Percentiles rank a stretch among this genome's conserved stretches.
phyloP scores from a whole-genome alignment of 345 rosid genomes.

The Eucalyptus shirleyi region DNA sequence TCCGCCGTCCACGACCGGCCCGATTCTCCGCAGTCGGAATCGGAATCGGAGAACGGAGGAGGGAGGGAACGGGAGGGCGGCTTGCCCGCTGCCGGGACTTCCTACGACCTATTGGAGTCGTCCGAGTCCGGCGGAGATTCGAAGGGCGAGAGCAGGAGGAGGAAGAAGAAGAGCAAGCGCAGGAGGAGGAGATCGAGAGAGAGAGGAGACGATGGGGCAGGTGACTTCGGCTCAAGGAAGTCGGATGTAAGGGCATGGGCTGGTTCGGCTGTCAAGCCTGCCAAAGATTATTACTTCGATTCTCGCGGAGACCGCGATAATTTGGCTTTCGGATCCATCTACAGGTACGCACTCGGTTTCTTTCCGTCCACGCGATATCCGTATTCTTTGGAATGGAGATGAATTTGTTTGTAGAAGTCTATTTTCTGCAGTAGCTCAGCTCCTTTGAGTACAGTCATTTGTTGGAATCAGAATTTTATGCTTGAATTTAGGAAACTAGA shows the following conservation, averaged over 20 bases:
- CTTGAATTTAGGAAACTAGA: background rate
- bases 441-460: background rate
- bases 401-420: background rate
- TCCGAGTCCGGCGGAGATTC: background rate
- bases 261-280: constrained; percentile 26
- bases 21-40: background rate
- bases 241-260: constrained; percentile 31
- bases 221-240: constrained; percentile 27
- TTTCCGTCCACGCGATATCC: background rate
- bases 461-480: background rate
- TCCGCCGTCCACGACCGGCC: constrained; percentile 4
- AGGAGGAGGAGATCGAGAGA: constrained; percentile 12
- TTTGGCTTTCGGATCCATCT: constrained; percentile 71
- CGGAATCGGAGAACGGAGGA: constrained; percentile 25
- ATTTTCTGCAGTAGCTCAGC: background rate
- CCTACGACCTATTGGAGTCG: constrained; percentile 32
- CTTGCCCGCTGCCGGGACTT: background rate
- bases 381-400: background rate
- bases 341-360: constrained; percentile 33
- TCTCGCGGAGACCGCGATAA: constrained; percentile 81
- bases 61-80: background rate
- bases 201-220: constrained; percentile 17
- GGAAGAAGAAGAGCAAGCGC: constrained; percentile 21
- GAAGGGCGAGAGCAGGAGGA: constrained; percentile 13
- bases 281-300: constrained; percentile 80